Evolutionary conservation across 2,329 filamentous ascomycete genomes (phyloP), one percentile per base, ranked within the genome.

Genomic region (Fusarium sp.): DNA sequence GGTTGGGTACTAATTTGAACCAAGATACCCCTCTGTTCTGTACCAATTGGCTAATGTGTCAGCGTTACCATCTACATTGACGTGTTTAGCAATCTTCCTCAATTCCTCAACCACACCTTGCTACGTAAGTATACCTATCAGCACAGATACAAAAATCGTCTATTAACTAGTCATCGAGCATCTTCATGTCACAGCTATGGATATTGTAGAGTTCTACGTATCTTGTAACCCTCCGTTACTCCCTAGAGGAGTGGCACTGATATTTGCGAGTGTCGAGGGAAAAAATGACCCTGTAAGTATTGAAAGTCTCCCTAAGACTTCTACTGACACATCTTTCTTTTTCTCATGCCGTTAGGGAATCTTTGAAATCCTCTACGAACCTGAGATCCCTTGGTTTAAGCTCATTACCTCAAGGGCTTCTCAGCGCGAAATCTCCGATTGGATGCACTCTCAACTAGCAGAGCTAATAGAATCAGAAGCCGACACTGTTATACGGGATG

Each of bases 311-410:
- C 5, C 9, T 13, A 13, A 14, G 2, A 14, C 9, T 38, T 28
- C 26, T 31, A 22, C 33, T 63, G 13, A 73, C 26, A 54, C 33
- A 24, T 7, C 13, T 10, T 48, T 31, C 30, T 9, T 6, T 20
- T 26, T 60, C 58, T 20, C n/a, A 68, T 58, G 7, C 14, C 13
- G 16, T 14, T 36, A 62, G 31, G 65, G 76, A 12, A 38, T 81
- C 1, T 1, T 77, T 2, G 82, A 83, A 51, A 72, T 83, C 11
- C 72, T 83, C 8, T 83, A 83, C 36, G 81, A 83, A 31, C 80
- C 81, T 3, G 78, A 81, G 0, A 62, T 78, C 0, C 76, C 81
- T 2, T 82, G 79, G 78, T 82, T 83, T 64, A 83, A 83, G 58
- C 50, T 80, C 11, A 79, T 82, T 22, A 50, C 77, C 0, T 4